Percentiles rank a stretch among this genome's conserved stretches.
Evolutionary conservation across 139 green algal genomes (phyloP).

Genomic region (Pleodorina starrii): DNA sequence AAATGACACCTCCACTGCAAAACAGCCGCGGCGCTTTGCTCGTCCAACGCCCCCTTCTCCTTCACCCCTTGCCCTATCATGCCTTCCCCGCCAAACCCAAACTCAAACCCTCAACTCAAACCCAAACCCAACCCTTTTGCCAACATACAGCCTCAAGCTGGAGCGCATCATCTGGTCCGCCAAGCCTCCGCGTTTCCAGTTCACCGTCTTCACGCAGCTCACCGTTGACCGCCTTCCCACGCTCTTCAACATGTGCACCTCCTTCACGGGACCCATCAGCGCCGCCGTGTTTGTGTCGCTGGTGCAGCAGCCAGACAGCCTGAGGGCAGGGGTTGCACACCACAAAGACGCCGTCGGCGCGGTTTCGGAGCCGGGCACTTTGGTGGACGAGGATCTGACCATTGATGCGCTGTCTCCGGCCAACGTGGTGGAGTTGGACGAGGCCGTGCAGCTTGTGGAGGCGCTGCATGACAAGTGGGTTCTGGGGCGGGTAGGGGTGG

Average conservation of each 20-base stretch:
- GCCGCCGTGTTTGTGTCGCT: slow-evolving; percentile 56
- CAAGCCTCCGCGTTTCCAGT: slow-evolving; percentile 15
- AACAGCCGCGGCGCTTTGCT: too few species aligned
- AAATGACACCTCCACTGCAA: too few species aligned
- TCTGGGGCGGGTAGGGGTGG: too few species aligned
- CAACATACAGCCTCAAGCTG: slow-evolving; percentile 55
- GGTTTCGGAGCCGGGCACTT: too few species aligned
- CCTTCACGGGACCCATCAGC: slow-evolving; percentile 53
- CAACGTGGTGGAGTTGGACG: neutral
- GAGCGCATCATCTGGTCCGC: slow-evolving; percentile 43
- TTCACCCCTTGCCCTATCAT: too few species aligned
- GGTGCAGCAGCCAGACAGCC: slow-evolving; percentile 44
- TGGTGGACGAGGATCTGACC: neutral
- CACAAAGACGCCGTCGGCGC: too few species aligned
- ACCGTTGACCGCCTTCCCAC: slow-evolving; percentile 56
- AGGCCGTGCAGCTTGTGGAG: neutral
- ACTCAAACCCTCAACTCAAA: too few species aligned
- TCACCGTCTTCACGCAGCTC: slow-evolving; percentile 64
- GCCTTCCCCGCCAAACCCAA: too few species aligned
- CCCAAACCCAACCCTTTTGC: too few species aligned
- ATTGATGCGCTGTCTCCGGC: neutral
- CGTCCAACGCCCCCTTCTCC: too few species aligned
- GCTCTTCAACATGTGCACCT: slow-evolving; percentile 58
- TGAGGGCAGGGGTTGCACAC: too few species aligned
- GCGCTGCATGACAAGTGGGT: neutral